Conservation (phyloP, 1,139 yeast genomes). For the Arxiozyma heterogenica region DNA sequence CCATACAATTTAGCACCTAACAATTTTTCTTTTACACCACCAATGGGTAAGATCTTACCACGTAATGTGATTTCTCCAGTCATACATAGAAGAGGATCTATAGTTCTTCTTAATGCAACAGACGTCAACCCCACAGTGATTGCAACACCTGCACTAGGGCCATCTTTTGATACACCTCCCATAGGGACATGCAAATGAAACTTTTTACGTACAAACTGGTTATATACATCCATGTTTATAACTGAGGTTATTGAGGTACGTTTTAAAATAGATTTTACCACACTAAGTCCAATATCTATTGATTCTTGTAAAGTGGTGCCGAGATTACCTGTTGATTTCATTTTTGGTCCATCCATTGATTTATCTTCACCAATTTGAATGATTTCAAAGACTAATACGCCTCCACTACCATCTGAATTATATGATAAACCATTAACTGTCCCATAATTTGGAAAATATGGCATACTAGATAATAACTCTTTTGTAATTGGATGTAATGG, state of each 20-base stretch:
- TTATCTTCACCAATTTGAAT: constrained; percentile 37
- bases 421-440: constrained; percentile 88
- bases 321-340: constrained; percentile 80
- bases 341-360: constrained; percentile 23
- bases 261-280: constrained; percentile 52
- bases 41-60: constrained; percentile 58
- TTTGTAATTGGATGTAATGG: constrained; percentile 33
- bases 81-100: constrained; percentile 82
- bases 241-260: constrained; percentile 21
- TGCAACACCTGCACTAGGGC: constrained; percentile 96
- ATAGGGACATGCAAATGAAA: constrained; percentile 95
- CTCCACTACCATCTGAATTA: constrained; percentile 82
- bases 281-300: constrained; percentile 71
- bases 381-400: constrained; percentile 72
- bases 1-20: constrained; percentile 91
- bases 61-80: constrained; percentile 93
- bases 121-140: constrained; percentile 84
- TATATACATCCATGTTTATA: constrained; percentile 11
- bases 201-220: constrained; percentile 49
- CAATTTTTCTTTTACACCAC: constrained; percentile 87
- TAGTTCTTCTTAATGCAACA: constrained; percentile 61
- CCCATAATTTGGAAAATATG: constrained; percentile 41
- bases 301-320: constrained; percentile 98
- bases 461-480: constrained; percentile 18
- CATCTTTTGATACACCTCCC: constrained; percentile 95